Evolutionary conservation across 2,329 filamentous ascomycete genomes (phyloP).

Genomic region (Hypoxylon sp.): DNA sequence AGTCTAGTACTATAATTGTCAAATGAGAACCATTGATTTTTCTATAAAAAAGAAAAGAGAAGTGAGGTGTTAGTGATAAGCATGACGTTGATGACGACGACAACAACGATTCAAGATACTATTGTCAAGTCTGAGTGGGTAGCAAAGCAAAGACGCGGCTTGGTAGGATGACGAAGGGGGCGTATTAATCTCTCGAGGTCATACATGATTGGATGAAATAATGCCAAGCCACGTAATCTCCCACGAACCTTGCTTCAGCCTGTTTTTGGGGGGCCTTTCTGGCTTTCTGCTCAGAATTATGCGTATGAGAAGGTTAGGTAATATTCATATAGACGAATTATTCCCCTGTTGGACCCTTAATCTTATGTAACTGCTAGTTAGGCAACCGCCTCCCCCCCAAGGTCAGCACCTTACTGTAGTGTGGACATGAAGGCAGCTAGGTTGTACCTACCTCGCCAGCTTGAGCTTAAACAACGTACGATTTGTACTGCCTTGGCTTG

Average conservation of each 20-base stretch:
- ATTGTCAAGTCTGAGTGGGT: neutral
- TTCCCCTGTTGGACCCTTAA: neutral
- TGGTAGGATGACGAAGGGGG: constrained; percentile 18
- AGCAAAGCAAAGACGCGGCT: neutral
- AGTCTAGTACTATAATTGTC: neutral
- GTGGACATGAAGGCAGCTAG: too few relatives aligned
- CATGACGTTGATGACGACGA: constrained; percentile 10
- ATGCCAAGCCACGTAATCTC: constrained; percentile 36
- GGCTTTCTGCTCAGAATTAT: neutral
- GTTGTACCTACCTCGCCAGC: neutral
- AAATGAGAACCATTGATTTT: neutral
- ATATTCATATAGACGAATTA: neutral
- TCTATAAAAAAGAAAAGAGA: neutral
- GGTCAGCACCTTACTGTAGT: too few relatives aligned
- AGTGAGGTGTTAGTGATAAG: neutral
- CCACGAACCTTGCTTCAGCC: neutral
- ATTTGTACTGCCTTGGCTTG: constrained; percentile 12
- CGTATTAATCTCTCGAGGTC: too few relatives aligned
- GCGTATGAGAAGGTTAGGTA: neutral
- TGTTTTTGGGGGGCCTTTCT: neutral
- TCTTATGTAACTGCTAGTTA: neutral
- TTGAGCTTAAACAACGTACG: neutral
- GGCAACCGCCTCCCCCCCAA: too few relatives aligned
- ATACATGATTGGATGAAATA: constrained; percentile 18
- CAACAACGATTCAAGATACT: neutral